Evolutionary conservation across 2,329 filamentous ascomycete species (phyloP), one percentile per base, ranked within the genome.

Genomic region (Colletotrichum kahawae): DNA sequence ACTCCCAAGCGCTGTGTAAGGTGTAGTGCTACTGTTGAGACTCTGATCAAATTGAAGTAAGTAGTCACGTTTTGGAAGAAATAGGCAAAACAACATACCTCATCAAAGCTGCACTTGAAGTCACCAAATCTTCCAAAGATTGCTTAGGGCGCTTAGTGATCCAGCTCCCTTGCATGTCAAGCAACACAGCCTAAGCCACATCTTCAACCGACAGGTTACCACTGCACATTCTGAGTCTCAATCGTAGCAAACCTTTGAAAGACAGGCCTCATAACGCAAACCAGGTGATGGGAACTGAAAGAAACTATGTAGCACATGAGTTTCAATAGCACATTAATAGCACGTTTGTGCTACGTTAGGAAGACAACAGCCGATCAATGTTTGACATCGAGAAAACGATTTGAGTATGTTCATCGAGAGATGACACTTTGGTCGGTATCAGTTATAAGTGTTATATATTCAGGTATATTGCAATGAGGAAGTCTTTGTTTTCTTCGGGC

Each of bases 401-500:
- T 13, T 13, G 5, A 34, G 4, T 12, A 13, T 12, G 13, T 34
- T 34, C 33, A 34, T 13, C 12, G 1, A 7, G 12, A 34, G 4
- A 34, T 34, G 33, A 34, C 6, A 34, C 31, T 51, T 51, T 21
- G n/a, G 43, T 51, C 43, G 43, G n/a, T 51, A 12, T 6, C 43
- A 13, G 12, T 6, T 13, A 7, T 6, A 21, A 48, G 4, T 21
- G 10, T 21, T 21, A 48, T 2, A 48, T 13, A 4, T n/a, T 12
- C 18, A 12, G 43, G n/a, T 0, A 21, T 7, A 13, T 21, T 4
- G n/a, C 18, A 48, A 48, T 10, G 0, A 48, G n/a, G 10, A 13
- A 3, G 6, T 48, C 10, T n/a, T 9, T 18, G 3, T 0, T n/a
- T 12, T 12, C 38, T 18, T 48, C 10, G 12, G 1, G n/a, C n/a